Evolutionary conservation across 495 filamentous ascomycete species (phyloP).

Genomic region (Halenospora varia): DNA sequence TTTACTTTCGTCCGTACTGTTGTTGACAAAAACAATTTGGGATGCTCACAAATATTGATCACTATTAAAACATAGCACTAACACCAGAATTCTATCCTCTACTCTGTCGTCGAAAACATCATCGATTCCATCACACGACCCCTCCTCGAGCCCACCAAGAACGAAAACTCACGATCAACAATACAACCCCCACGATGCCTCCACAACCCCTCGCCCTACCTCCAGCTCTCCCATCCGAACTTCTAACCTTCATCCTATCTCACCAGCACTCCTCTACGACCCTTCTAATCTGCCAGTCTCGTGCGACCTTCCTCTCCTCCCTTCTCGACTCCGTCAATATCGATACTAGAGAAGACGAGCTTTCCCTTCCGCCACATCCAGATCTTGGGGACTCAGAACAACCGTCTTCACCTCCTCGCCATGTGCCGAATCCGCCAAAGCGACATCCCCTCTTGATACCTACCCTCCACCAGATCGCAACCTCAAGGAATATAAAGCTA

Average conservation of each 20-base stretch:
- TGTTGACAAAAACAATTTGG: too few species aligned
- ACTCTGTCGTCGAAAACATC: neutral
- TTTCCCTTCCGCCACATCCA: conserved; percentile 7
- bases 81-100: conserved; percentile 2
- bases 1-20: neutral
- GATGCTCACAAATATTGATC: neutral
- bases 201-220: conserved; percentile 32
- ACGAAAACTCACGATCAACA: neutral
- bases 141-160: neutral
- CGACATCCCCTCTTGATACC: conserved; percentile 49
- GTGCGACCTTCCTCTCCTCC: conserved; percentile 55
- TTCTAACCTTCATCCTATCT: conserved; percentile 61
- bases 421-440: neutral
- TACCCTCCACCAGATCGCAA: conserved; percentile 64
- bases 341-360: conserved; percentile 8
- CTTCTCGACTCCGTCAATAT: conserved; percentile 22
- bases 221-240: conserved; percentile 49
- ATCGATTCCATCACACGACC: conserved; percentile 1
- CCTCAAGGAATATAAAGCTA: conserved; percentile 61
- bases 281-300: conserved; percentile 67
- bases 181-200: conserved; percentile 6
- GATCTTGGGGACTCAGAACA: conserved; percentile 5
- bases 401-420: neutral
- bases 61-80: conserved; percentile 22
- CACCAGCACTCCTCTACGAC: conserved; percentile 49